A percentile compares a stretch with the other conserved stretches of the same genome.
Conservation (phyloP, 2,329 filamentous ascomycete species). For the Nemania diffusa region DNA sequence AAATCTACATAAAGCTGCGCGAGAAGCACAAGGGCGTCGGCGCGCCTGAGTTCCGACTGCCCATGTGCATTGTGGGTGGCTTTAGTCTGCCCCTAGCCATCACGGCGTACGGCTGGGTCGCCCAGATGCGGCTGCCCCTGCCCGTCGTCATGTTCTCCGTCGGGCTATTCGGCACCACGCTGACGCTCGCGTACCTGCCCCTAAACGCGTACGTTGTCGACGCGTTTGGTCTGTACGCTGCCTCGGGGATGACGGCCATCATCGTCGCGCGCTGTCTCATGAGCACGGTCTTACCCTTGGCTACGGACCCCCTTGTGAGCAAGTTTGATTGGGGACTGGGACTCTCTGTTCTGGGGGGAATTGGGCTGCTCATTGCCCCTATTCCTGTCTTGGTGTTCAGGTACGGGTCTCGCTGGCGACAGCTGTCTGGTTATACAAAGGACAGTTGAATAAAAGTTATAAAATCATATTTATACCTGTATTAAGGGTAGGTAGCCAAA, state of each 20-base stretch:
- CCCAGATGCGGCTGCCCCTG: conserved; percentile 56
- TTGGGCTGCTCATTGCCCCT: conserved; percentile 58
- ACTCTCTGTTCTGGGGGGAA: conserved; percentile 56
- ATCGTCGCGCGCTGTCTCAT: conserved; percentile 66
- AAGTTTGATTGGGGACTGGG: conserved; percentile 63
- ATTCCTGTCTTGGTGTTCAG: conserved; percentile 62
- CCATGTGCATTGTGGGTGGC: conserved; percentile 60
- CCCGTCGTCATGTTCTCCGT: conserved; percentile 56
- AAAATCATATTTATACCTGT: background rate
- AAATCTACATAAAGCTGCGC: conserved; percentile 62
- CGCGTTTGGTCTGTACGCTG: conserved; percentile 65
- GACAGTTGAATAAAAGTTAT: conserved; percentile 43
- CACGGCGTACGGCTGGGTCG: conserved; percentile 62
- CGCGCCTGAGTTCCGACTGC: conserved; percentile 65
- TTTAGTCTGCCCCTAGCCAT: conserved; percentile 59
- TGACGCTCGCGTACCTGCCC: conserved; percentile 61
- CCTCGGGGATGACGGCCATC: conserved; percentile 66
- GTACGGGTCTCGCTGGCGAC: conserved; percentile 64
- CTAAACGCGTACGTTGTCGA: conserved; percentile 67
- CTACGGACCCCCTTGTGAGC: conserved; percentile 59
- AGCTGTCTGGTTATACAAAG: conserved; percentile 61
- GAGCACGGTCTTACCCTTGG: conserved; percentile 67
- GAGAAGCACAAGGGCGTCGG: conserved; percentile 53
- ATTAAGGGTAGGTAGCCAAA: background rate
- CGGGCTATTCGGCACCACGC: conserved; percentile 56